A percentile compares a stretch with the other conserved stretches of the same genome.
These are phyloP conservation scores for Mrakiaceae sp. DNA, from an alignment of 1,284 basidiomycete species.

Conservation along the genomic window DNA sequence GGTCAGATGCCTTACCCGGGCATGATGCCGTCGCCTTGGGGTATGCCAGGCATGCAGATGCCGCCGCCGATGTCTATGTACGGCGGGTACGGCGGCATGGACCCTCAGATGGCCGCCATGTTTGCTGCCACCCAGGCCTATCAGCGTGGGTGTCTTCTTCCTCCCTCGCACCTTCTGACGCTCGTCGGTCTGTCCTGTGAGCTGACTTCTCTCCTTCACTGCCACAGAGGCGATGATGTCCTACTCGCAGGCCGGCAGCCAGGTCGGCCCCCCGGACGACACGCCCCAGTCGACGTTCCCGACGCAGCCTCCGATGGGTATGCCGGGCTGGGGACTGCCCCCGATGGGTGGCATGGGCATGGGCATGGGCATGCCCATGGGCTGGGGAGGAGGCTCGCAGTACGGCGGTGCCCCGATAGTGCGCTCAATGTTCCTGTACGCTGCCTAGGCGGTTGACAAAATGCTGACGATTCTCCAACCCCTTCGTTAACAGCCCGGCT, in stretches of 20 bases:
- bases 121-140: constrained; percentile 85
- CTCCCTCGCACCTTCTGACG: constrained; percentile 7
- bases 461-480: no score
- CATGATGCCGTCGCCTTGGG: constrained; percentile 29
- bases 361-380: no score
- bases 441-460: no score
- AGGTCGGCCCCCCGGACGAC: constrained; percentile 40
- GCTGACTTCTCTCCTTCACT: constrained; percentile 58
- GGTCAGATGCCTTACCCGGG: constrained; percentile 22
- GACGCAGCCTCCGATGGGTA: no score
- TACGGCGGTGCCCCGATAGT: no score
- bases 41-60: constrained; percentile 37
- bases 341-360: no score
- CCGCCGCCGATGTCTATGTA: constrained; percentile 33
- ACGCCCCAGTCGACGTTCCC: no score
- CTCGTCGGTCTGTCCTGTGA: constrained; percentile 29
- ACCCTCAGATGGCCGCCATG: constrained; percentile 36
- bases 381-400: no score
- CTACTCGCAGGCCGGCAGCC: constrained; percentile 65
- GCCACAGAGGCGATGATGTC: constrained; percentile 71
- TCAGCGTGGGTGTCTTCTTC: constrained; percentile 23
- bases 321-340: no score
- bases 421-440: no score
- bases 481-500: no score
- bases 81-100: constrained; percentile 11